Conservation (phyloP, 2,329 filamentous ascomycete species). For the Diaporthe citriasiana region DNA sequence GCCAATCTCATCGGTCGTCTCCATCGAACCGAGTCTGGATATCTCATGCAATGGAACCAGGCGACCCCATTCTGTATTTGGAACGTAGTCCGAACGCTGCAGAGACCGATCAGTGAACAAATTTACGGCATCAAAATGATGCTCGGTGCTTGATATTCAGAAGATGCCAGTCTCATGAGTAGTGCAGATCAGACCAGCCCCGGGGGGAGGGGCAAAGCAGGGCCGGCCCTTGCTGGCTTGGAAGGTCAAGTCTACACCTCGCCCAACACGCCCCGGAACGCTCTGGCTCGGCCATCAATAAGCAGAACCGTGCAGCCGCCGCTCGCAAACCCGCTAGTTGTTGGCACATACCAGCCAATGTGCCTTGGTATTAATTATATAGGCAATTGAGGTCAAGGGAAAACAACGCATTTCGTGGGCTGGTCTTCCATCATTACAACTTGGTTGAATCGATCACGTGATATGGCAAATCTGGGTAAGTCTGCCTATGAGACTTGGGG, state of each 20-base stretch:
- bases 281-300: constrained; percentile 11
- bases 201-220: constrained; percentile 36
- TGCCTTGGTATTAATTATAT: not conserved
- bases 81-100: constrained; percentile 34
- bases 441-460: constrained; percentile 15
- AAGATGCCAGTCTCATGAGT: constrained; percentile 34
- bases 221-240: constrained; percentile 40
- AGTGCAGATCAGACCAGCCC: constrained; percentile 30
- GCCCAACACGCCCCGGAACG: constrained; percentile 1
- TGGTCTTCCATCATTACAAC: constrained; percentile 5
- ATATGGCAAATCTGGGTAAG: not conserved
- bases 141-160: constrained; percentile 31
- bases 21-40: constrained; percentile 34
- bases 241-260: constrained; percentile 27
- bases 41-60: constrained; percentile 38
- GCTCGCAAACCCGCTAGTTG: not conserved
- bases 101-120: constrained; percentile 10
- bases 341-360: constrained; percentile 15
- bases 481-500: not conserved
- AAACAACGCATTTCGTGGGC: not conserved
- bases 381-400: not conserved
- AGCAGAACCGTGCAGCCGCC: constrained; percentile 3
- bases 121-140: constrained; percentile 26
- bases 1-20: constrained; percentile 34
- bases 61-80: constrained; percentile 37